Percentiles rank a stretch among this genome's conserved stretches.
Evolutionary conservation across 352 stramenopile species (phyloP).

Genomic region (Phytophthora colocasiae): DNA sequence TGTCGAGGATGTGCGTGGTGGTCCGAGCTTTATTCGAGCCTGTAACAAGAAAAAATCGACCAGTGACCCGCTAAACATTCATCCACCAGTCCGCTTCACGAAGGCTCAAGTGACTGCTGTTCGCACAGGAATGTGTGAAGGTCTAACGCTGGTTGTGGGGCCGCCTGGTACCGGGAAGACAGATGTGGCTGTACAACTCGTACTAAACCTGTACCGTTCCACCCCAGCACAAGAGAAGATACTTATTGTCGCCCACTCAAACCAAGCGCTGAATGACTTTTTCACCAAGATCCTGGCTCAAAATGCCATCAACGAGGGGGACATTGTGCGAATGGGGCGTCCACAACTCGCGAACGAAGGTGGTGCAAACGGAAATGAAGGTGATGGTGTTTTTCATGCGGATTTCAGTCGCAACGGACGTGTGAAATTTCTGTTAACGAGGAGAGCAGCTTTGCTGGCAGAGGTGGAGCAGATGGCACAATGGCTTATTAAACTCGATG

Average conservation of each 20-base stretch:
- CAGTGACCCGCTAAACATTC: not conserved
- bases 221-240: conserved; percentile 88
- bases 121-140: conserved; percentile 91
- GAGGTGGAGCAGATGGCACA: conserved; percentile 94
- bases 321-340: conserved; percentile 93
- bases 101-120: conserved; percentile 93
- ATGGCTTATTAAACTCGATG: conserved; percentile 72
- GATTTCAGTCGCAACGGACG: conserved; percentile 95
- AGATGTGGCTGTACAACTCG: conserved; percentile 94
- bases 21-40: conserved; percentile 46
- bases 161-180: conserved; percentile 96
- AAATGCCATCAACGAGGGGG: conserved; percentile 76
- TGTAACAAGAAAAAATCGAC: conserved; percentile 26
- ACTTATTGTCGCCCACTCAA: conserved; percentile 95
- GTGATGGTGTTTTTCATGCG: conserved; percentile 88
- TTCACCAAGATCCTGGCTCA: conserved; percentile 93
- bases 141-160: conserved; percentile 95
- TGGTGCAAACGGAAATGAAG: conserved; percentile 30
- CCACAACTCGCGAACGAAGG: conserved; percentile 13
- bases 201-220: conserved; percentile 93
- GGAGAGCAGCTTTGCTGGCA: conserved; percentile 84
- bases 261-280: conserved; percentile 96
- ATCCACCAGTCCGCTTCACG: conserved; percentile 86
- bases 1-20: conserved; percentile 44
- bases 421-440: conserved; percentile 83